Percentiles rank a stretch among this genome's conserved stretches.
Conservation (phyloP, 768 basidiomycete species). For the Cystobasidium onofrii region DNA sequence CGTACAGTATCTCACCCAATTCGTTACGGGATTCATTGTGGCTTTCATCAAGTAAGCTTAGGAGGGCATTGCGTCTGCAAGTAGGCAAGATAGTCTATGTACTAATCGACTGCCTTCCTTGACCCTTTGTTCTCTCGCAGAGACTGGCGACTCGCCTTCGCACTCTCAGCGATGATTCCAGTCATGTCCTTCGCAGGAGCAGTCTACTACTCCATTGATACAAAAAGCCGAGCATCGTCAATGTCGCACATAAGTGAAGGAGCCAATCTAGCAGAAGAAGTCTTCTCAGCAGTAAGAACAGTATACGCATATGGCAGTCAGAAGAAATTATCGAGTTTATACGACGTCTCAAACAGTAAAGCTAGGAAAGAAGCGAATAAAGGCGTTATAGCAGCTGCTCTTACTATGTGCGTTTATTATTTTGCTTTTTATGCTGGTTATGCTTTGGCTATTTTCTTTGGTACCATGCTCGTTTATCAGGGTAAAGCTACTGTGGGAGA, state of each 20-base stretch:
- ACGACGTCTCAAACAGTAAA: constrained; percentile 56
- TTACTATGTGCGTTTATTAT: constrained; percentile 53
- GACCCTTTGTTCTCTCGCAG: constrained; percentile 61
- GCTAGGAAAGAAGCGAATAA: constrained; percentile 42
- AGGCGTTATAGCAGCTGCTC: constrained; percentile 42
- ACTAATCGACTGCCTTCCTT: too few relatives aligned
- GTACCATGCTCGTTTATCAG: constrained; percentile 69
- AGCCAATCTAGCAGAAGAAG: constrained; percentile 82
- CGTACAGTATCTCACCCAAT: constrained; percentile 13
- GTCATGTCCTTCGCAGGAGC: constrained; percentile 68
- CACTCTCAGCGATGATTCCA: constrained; percentile 58
- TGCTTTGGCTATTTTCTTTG: constrained; percentile 66
- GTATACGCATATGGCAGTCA: constrained; percentile 86
- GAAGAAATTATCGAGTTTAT: constrained; percentile 56
- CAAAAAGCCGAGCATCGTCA: constrained; percentile 47
- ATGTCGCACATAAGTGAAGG: constrained; percentile 68
- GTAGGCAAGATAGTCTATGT: too few relatives aligned
- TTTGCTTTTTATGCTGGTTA: constrained; percentile 58
- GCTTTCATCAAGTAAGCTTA: constrained; percentile 9
- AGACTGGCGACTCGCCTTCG: constrained; percentile 70
- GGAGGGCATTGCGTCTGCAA: too few relatives aligned
- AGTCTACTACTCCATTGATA: constrained; percentile 59
- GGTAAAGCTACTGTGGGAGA: constrained; percentile 58
- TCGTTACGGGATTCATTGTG: not conserved
- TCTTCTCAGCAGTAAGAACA: constrained; percentile 78